Evolutionary conservation across 2,329 filamentous ascomycete genomes (phyloP).

Genomic region (Thyridium curvatum): DNA sequence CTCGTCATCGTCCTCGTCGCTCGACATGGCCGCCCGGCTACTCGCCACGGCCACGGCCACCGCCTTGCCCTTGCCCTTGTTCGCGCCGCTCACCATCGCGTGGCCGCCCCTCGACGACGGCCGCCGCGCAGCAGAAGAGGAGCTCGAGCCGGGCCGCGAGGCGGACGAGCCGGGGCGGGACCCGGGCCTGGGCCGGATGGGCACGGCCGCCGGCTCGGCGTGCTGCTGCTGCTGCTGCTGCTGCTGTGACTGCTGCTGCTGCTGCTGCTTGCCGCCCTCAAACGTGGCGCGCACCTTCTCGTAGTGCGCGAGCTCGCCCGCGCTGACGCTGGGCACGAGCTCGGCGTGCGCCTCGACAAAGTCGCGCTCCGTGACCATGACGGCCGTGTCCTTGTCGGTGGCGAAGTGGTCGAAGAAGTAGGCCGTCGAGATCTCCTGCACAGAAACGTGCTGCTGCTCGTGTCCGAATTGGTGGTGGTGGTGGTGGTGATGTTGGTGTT

Average conservation of each 20-base stretch:
- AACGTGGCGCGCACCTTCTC: constrained; percentile 77
- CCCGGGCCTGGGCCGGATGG: constrained; percentile 14
- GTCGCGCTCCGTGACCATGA: constrained; percentile 84
- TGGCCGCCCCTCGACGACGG: no score
- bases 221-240: constrained; percentile 11
- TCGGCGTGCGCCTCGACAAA: constrained; percentile 77
- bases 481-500: constrained; percentile 1
- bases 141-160: no score
- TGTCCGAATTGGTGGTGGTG: constrained; percentile 2
- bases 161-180: constrained; percentile 7
- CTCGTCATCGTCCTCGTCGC: constrained; percentile 28
- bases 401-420: constrained; percentile 96
- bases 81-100: no score
- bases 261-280: constrained; percentile 55
- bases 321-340: constrained; percentile 87
- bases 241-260: constrained; percentile 30
- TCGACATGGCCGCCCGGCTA: constrained; percentile 17
- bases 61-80: constrained; percentile 28
- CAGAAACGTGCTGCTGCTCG: constrained; percentile 1
- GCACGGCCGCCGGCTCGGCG: constrained; percentile 10
- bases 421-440: constrained; percentile 66
- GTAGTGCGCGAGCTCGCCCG: constrained; percentile 88
- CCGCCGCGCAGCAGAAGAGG: no score
- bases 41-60: no score
- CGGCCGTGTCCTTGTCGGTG: constrained; percentile 72